These are phyloP conservation scores for Eucalyptus curtisii DNA, from an alignment of 345 rosid species.

Conservation along the genomic window DNA sequence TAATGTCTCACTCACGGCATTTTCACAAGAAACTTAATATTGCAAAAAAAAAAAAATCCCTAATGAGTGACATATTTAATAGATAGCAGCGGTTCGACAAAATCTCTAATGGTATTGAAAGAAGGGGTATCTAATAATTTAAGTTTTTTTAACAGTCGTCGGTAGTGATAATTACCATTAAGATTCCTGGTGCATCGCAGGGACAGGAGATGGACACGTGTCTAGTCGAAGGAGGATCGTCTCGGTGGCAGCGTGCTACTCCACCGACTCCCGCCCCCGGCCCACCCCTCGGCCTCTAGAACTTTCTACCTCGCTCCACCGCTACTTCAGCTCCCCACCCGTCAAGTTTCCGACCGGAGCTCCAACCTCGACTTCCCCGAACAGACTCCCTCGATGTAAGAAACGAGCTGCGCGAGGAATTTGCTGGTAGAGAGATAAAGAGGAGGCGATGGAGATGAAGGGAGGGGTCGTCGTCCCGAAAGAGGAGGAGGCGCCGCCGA, in stretches of 20 bases:
- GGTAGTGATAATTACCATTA: too few species aligned
- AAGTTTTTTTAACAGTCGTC: too few species aligned
- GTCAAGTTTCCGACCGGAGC: neutral
- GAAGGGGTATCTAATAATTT: too few species aligned
- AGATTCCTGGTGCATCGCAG: too few species aligned
- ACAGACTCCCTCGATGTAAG: neutral
- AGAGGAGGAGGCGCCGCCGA: conserved; percentile 11
- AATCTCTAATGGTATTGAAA: too few species aligned
- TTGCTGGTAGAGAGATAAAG: neutral
- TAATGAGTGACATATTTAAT: too few species aligned
- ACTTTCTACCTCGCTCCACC: neutral
- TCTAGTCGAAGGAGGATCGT: neutral
- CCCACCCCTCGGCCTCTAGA: neutral
- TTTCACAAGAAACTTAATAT: neutral
- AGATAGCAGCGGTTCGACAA: too few species aligned
- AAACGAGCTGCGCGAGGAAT: neutral
- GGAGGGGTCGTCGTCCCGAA: neutral
- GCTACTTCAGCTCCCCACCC: neutral
- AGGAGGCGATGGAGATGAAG: conserved; percentile 15
- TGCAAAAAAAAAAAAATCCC: too few species aligned
- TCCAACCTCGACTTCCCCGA: neutral
- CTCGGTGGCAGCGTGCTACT: neutral
- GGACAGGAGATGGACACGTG: neutral
- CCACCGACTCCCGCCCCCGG: neutral
- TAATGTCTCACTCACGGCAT: neutral